These are phyloP conservation scores for Hyaloperonospora brassicae DNA, from an alignment of 352 stramenopile genomes.

Conservation along the genomic window DNA sequence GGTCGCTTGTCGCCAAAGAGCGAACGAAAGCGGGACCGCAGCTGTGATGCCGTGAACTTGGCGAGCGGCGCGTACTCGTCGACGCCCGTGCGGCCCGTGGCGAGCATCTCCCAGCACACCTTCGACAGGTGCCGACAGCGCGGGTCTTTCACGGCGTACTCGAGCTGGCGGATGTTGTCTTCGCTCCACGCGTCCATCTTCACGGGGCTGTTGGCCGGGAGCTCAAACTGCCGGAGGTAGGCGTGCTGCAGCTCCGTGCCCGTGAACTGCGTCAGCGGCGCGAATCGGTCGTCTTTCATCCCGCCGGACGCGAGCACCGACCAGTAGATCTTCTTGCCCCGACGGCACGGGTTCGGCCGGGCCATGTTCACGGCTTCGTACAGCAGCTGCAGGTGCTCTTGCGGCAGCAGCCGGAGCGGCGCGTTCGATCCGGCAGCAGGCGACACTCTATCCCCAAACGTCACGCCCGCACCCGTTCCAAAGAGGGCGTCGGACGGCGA, in stretches of 20 bases:
- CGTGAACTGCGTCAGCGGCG: constrained; percentile 49
- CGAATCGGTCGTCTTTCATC: constrained; percentile 60
- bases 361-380: constrained; percentile 69
- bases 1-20: constrained; percentile 72
- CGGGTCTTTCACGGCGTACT: constrained; percentile 60
- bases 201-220: constrained; percentile 32
- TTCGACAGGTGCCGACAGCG: constrained; percentile 67
- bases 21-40: constrained; percentile 69
- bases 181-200: constrained; percentile 63
- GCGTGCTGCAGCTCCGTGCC: constrained; percentile 59
- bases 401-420: constrained; percentile 38
- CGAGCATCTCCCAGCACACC: constrained; percentile 74
- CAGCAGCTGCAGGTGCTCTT: constrained; percentile 49
- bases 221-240: constrained; percentile 58
- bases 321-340: constrained; percentile 72
- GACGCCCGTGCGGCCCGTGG: constrained; percentile 57
- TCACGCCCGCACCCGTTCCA: no score
- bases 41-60: constrained; percentile 70
- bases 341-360: constrained; percentile 61
- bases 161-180: constrained; percentile 60
- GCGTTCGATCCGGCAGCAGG: constrained; percentile 17
- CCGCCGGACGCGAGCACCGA: constrained; percentile 55
- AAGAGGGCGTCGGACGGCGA: constrained; percentile 12
- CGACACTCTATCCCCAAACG: constrained; percentile 5
- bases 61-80: constrained; percentile 58